phyloP scores from a whole-genome alignment of 345 rosid species.

The Murraya koenigii region DNA sequence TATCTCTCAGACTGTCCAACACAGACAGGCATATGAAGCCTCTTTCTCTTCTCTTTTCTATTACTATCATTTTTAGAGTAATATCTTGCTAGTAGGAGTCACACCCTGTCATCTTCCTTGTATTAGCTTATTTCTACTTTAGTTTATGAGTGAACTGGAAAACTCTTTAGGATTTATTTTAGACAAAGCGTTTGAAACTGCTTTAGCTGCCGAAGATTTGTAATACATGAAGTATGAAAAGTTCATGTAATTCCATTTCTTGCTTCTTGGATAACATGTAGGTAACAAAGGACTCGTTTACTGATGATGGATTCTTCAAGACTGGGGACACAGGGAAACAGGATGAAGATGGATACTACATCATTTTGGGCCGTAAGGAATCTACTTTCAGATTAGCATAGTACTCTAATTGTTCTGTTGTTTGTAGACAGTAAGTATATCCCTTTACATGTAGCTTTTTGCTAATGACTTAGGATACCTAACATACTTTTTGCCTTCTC shows the following conservation, averaged over 20 bases:
- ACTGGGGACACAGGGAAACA: conserved; percentile 93
- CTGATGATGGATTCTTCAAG: conserved; percentile 87
- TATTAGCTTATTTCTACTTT: neutral
- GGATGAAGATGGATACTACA: conserved; percentile 80
- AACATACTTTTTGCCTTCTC: neutral
- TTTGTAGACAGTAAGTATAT: neutral
- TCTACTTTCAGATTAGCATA: conserved; percentile 1
- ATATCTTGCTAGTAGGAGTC: neutral
- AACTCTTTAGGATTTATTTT: neutral
- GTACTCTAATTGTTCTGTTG: neutral
- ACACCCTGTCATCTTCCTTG: neutral
- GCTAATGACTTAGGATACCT: neutral
- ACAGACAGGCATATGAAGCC: neutral
- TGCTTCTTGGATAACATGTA: conserved; percentile 14
- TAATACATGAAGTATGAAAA: neutral
- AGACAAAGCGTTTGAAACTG: neutral
- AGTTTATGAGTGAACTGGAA: neutral
- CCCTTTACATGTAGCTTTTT: neutral
- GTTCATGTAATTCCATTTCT: conserved; percentile 8
- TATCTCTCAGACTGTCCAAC: neutral
- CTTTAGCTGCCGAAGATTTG: neutral
- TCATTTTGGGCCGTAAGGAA: conserved; percentile 92
- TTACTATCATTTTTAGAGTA: neutral
- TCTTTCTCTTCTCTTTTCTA: neutral
- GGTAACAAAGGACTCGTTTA: conserved; percentile 79